Base-by-base conservation (phyloP, 805 yeast species). In the Suhomyces prunicola region DNA sequence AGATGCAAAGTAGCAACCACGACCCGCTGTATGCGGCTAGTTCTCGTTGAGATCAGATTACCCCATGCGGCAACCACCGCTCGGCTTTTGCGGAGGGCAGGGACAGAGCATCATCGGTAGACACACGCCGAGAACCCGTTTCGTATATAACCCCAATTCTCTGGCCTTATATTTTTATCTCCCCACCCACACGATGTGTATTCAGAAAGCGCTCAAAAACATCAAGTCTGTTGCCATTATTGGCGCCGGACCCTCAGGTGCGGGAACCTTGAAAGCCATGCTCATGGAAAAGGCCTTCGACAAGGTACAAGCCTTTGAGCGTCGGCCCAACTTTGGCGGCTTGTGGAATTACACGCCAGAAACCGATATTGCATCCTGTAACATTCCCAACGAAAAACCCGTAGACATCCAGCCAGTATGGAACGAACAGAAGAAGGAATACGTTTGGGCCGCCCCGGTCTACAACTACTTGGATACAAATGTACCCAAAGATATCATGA, bases 181-280 rank as follows among this genome's bases (percentile, higher is more conserved):
- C 1, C 8, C 17, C 17, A 33, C 5, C 17, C 42, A 39, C 4
- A 39, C 42, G 24, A 39, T 39, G 42, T 8, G 36, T 17, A 22
- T 33, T 5, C 42, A 33, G 12, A 12, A 22, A 33, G 48, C 41
- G 19, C 27, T 46, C 17, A 67, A 66, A 33, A 42, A 49, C n/a
- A 55, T 70, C 19, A 66, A 68, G 48, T 63, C 68, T 31, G 73
- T 88, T 3, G 90, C 90, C 0, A 80, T 89, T 7, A 76, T 89
- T 23, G 96, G 96, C 2, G 91, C 83, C 2, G 96, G 96, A 0
- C 92, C 94, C 3, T 83, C 88, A 0, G 82, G 84, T 10, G 56
- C 70, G 17, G 74, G 73, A 3, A 57, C 72, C 3, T 50, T 70
- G 12, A 68, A 69, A 53, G 89, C 91, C 0, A 71, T 89, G 9